Conservation (phyloP, 768 basidiomycete genomes). For the Termitomyces sp. region DNA sequence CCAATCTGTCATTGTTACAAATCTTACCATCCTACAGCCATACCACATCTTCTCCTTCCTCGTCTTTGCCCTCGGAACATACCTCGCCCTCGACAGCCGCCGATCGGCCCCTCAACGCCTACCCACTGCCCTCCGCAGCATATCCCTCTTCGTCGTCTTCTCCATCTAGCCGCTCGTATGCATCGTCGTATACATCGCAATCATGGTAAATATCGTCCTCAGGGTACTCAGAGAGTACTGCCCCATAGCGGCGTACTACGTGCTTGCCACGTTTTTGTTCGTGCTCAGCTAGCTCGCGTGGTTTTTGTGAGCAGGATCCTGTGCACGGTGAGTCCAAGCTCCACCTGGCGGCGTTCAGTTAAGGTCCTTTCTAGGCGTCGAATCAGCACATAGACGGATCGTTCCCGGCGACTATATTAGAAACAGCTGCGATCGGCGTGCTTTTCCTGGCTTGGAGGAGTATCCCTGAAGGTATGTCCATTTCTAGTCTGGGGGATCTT, state of each 20-base stretch:
- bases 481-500: not conserved
- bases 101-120: conserved; percentile 51
- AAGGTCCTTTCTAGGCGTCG: conserved; percentile 45
- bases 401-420: conserved; percentile 82
- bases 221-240: conserved; percentile 71
- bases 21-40: conserved; percentile 41
- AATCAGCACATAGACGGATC: conserved; percentile 76
- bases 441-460: conserved; percentile 82
- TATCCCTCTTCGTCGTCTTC: conserved; percentile 78
- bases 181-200: conserved; percentile 60
- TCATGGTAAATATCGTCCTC: conserved; percentile 83
- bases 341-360: not conserved
- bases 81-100: conserved; percentile 82
- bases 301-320: conserved; percentile 78
- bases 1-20: too few species aligned
- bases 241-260: conserved; percentile 78
- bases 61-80: conserved; percentile 71
- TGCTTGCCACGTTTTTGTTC: conserved; percentile 69
- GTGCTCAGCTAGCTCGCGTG: conserved; percentile 78
- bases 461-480: conserved; percentile 76
- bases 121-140: conserved; percentile 53
- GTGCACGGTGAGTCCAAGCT: conserved; percentile 46
- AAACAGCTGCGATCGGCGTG: conserved; percentile 67
- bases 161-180: conserved; percentile 61
- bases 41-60: conserved; percentile 51